Base-by-base conservation (phyloP, 2,329 filamentous ascomycete genomes). In the Lecanosticta acicola region DNA sequence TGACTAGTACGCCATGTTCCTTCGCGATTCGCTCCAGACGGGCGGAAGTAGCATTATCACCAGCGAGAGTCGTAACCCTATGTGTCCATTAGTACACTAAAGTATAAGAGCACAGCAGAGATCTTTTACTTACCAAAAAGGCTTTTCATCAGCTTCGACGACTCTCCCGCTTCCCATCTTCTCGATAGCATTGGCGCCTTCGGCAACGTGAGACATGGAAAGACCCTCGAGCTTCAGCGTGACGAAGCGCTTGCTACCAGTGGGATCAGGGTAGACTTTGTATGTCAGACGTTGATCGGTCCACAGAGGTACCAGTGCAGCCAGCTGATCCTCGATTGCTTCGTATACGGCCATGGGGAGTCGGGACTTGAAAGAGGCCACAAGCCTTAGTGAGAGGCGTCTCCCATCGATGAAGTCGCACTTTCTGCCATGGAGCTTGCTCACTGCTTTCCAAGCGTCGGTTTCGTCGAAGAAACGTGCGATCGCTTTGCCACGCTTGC, bases 391-490 rank as follows among this genome's bases (percentile, higher is more conserved):
- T 14, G 33, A 34, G 4, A 48, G 32, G 32, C 39, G 17, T 32
- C 29, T 21, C 13, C 36, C 32, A 14, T 44, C 37, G 10, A 48
- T 29, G 10, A 43, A 43, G 11, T 26, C 20, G 19, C 38, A 21
- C 14, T 35, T 5, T 9, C 10, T 21, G 18, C 26, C 35, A 16
- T 48, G 41, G 9, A 44, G 26, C 20, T 10, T 35, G 13, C 19
- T 24, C 13, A 48, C 35, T 9, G 45, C 45, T 7, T 48, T 9
- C 33, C 41, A 21, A 17, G 45, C 41, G 29, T 48, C 41, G 29
- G 16, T 29, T 21, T 48, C 41, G 32, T 44, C 34, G n/a, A 18
- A 13, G 36, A 45, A 48, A 14, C 19, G 20, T 13, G 45, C 41
- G 16, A 43, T 33, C 14, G 35, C 41, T 24, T 44, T 48, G 16